A percentile compares a stretch with the other conserved stretches of the same genome.
phyloP scores from a whole-genome alignment of 257 asterid genomes.

The Plectranthus barbatus region DNA sequence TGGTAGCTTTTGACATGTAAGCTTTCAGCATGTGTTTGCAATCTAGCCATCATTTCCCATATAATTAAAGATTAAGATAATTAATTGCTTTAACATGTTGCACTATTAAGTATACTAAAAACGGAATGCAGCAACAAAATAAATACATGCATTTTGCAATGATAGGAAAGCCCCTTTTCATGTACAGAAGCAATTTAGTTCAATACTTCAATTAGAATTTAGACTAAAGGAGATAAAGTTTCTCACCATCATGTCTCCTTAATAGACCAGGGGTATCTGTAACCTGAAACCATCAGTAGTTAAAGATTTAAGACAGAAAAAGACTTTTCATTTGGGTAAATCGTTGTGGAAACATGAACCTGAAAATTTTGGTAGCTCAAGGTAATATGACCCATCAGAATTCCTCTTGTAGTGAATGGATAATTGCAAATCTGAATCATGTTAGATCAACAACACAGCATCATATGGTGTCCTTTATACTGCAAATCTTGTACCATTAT shows the following conservation, averaged over 20 bases:
- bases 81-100: neutral
- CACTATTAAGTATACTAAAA: neutral
- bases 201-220: no score
- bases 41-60: neutral
- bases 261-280: slow-evolving; percentile 96
- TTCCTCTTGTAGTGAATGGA: slow-evolving; percentile 97
- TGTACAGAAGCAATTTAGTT: slow-evolving; percentile 1
- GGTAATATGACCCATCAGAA: slow-evolving; percentile 89
- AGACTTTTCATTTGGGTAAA: slow-evolving; percentile 9
- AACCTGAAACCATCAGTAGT: slow-evolving; percentile 42
- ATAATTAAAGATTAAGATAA: neutral
- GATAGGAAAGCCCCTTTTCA: neutral
- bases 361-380: slow-evolving; percentile 73
- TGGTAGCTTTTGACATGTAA: no score
- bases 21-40: neutral
- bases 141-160: neutral
- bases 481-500: neutral
- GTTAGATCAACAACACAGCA: slow-evolving; percentile 9
- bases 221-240: slow-evolving; percentile 7
- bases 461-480: neutral
- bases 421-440: slow-evolving; percentile 75
- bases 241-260: slow-evolving; percentile 72
- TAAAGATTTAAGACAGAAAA: slow-evolving; percentile 10
- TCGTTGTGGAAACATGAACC: slow-evolving; percentile 20
- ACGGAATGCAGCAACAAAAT: neutral